These are phyloP conservation scores for Magnaporthales sp. DNA, from an alignment of 2,329 filamentous ascomycete species.

Conservation along the genomic window DNA sequence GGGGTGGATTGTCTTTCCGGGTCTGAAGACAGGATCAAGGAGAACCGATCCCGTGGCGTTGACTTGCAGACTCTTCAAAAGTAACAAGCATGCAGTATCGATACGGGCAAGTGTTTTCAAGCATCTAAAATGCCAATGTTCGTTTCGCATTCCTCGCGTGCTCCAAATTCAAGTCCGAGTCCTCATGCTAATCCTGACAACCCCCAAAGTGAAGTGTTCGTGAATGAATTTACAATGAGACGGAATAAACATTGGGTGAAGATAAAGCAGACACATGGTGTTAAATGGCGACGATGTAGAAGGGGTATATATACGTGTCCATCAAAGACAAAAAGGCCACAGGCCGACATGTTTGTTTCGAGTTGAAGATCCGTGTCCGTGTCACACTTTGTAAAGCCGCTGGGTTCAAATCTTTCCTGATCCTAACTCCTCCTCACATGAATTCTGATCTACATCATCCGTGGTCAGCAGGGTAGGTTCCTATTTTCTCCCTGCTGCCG, in stretches of 20 bases:
- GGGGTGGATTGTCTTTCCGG: neutral
- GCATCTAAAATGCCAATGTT: neutral
- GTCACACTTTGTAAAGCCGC: neutral
- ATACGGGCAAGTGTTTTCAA: neutral
- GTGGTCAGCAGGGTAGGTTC: neutral
- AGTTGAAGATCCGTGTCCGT: neutral
- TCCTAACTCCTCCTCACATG: neutral
- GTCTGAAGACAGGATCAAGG: neutral
- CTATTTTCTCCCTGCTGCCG: neutral
- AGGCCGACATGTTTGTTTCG: neutral
- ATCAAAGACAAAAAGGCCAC: neutral
- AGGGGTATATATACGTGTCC: neutral
- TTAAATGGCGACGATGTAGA: neutral
- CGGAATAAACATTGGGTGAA: neutral
- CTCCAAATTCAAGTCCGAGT: neutral
- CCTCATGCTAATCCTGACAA: neutral
- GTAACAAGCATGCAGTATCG: neutral
- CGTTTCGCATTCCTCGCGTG: neutral
- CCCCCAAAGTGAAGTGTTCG: neutral
- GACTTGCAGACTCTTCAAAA: neutral
- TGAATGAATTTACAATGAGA: neutral
- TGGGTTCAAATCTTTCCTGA: neutral
- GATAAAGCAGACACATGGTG: neutral
- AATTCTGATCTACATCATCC: neutral
- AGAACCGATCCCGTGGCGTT: neutral